These are phyloP conservation scores for Acanthamoeba sp. DNA, from an alignment of 208 protist species.

Conservation along the genomic window DNA sequence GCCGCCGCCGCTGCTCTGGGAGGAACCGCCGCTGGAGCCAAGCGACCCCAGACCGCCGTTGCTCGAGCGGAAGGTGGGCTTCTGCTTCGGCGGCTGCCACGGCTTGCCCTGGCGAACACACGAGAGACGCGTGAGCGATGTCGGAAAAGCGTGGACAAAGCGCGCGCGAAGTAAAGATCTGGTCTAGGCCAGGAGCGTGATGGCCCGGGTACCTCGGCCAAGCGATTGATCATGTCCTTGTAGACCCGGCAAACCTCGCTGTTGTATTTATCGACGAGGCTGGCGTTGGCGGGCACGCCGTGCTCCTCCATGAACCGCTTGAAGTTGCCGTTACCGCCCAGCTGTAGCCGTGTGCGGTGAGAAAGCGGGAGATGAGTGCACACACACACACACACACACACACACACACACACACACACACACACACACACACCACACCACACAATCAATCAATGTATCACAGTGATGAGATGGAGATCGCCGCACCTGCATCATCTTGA, in stretches of 20 bases:
- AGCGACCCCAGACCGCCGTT: background rate
- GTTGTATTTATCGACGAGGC: slow-evolving; percentile 60
- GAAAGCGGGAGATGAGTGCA: too few relatives aligned
- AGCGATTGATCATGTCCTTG: slow-evolving; percentile 15
- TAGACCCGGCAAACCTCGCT: slow-evolving; percentile 42
- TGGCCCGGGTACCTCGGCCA: slow-evolving; percentile 35
- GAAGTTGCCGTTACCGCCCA: slow-evolving; percentile 64
- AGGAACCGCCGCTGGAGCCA: background rate
- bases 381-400: too few relatives aligned
- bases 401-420: too few relatives aligned
- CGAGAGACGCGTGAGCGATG: background rate
- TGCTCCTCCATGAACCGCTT: slow-evolving; percentile 27
- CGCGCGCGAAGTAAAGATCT: too few relatives aligned
- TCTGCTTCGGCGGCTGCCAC: slow-evolving; percentile 45
- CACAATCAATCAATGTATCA: background rate
- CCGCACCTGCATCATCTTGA: slow-evolving; percentile 62
- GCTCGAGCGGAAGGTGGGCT: slow-evolving; percentile 19
- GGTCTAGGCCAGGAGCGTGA: too few relatives aligned
- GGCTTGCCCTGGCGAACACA: background rate
- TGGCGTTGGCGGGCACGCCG: slow-evolving; percentile 14
- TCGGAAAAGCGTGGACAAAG: too few relatives aligned
- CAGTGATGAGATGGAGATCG: background rate
- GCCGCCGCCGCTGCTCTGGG: background rate
- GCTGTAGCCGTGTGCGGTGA: background rate
- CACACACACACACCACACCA: too few relatives aligned